Evolutionary conservation across 306 rosid genomes (phyloP).

Genomic region (Quercus gilva): DNA sequence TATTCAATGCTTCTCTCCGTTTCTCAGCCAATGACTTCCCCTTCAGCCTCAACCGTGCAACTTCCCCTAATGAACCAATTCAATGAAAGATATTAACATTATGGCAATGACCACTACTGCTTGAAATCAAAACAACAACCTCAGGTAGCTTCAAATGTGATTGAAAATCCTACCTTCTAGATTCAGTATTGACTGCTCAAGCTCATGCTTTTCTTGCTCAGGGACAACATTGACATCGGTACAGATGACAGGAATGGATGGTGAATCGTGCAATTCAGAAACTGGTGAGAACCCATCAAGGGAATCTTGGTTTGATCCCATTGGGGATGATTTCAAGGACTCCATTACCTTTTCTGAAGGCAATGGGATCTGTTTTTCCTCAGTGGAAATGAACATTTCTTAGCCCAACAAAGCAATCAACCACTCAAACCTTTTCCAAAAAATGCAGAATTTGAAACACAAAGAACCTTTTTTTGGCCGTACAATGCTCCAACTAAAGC

Average conservation of each 20-base stretch:
- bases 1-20: conserved; percentile 76
- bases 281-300: conserved; percentile 32
- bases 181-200: conserved; percentile 46
- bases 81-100: conserved; percentile 9
- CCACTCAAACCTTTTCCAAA: neutral
- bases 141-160: neutral
- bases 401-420: conserved; percentile 19
- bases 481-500: neutral
- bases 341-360: conserved; percentile 36
- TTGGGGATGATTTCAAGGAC: conserved; percentile 39
- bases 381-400: conserved; percentile 50
- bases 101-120: conserved; percentile 4
- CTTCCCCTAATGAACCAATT: conserved; percentile 54
- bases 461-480: neutral
- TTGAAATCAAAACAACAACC: neutral
- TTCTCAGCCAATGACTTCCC: conserved; percentile 44
- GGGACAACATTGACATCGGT: conserved; percentile 84
- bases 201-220: conserved; percentile 61
- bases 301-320: conserved; percentile 55
- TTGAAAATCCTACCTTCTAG: conserved; percentile 51
- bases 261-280: conserved; percentile 27
- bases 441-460: conserved; percentile 3
- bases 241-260: conserved; percentile 45
- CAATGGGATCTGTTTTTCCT: conserved; percentile 51
- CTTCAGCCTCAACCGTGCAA: conserved; percentile 59